Percentiles rank a stretch among this genome's conserved stretches.
Evolutionary conservation across 257 asterid species (phyloP).

Genomic region (Cinchona pubescens): DNA sequence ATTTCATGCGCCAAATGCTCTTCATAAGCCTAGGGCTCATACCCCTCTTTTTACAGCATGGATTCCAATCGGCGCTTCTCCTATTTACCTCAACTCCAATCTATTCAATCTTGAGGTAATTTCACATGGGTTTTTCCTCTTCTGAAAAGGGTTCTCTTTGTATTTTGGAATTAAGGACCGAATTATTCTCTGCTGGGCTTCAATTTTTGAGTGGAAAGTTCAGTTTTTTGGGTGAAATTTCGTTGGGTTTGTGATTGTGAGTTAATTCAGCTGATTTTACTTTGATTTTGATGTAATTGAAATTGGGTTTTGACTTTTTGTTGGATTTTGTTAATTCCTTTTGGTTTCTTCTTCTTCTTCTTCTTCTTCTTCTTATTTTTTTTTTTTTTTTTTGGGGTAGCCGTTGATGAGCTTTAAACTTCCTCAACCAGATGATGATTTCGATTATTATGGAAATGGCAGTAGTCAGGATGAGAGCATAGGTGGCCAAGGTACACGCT

Average conservation of each 20-base stretch:
- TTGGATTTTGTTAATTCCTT: constrained; percentile 4
- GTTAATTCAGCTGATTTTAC: constrained; percentile 17
- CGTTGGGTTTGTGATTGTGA: neutral
- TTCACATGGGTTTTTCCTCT: constrained; percentile 11
- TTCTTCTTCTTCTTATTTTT: no score
- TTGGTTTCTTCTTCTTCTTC: no score
- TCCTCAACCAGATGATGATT: constrained; percentile 84
- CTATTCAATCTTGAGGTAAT: constrained; percentile 98
- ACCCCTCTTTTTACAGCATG: constrained; percentile 44
- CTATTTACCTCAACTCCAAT: constrained; percentile 58
- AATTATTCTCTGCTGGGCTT: constrained; percentile 4
- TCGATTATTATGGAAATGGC: constrained; percentile 83
- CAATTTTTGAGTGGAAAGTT: constrained; percentile 2
- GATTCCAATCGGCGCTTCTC: constrained; percentile 64
- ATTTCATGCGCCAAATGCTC: constrained; percentile 56
- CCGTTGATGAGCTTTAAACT: constrained; percentile 90
- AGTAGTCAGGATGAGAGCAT: constrained; percentile 99
- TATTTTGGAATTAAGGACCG: constrained; percentile 20
- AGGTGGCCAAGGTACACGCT: constrained; percentile 64
- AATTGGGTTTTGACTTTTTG: constrained; percentile 9
- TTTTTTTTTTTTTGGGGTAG: constrained; percentile 46
- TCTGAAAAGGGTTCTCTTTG: constrained; percentile 12
- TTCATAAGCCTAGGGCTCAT: constrained; percentile 27
- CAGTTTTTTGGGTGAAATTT: constrained; percentile 12
- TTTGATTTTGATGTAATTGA: constrained; percentile 16